Conservation (phyloP, 768 basidiomycete species). For the Mrakia frigida region DNA sequence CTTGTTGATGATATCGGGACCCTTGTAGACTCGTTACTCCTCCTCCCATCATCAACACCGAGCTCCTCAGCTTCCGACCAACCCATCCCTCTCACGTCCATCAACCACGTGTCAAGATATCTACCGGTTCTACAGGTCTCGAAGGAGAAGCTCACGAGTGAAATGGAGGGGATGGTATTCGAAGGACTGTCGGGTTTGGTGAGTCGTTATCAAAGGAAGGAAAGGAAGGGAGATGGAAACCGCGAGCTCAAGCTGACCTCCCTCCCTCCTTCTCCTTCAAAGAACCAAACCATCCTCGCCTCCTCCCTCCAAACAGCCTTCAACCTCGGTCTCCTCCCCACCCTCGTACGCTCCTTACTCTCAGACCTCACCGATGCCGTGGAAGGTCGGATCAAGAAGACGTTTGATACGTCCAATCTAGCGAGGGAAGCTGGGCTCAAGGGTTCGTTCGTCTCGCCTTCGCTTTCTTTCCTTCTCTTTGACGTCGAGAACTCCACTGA, state of each 20-base stretch:
- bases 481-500: slow-evolving; percentile 14
- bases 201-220: slow-evolving; percentile 35
- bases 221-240: neutral
- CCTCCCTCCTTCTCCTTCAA: neutral
- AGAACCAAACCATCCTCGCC: slow-evolving; percentile 88
- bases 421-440: slow-evolving; percentile 77
- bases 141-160: slow-evolving; percentile 62
- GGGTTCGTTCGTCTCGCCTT: slow-evolving; percentile 49
- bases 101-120: slow-evolving; percentile 65
- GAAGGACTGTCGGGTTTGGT: slow-evolving; percentile 72
- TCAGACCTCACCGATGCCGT: slow-evolving; percentile 75
- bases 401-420: slow-evolving; percentile 81
- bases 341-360: slow-evolving; percentile 72
- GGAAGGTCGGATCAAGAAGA: slow-evolving; percentile 67
- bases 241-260: neutral
- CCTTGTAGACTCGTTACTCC: slow-evolving; percentile 1
- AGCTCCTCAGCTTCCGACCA: slow-evolving; percentile 19
- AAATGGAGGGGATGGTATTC: slow-evolving; percentile 89
- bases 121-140: slow-evolving; percentile 67
- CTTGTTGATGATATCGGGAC: too few relatives aligned
- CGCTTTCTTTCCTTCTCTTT: neutral
- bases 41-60: slow-evolving; percentile 18
- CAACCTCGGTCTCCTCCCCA: slow-evolving; percentile 78
- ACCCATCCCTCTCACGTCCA: slow-evolving; percentile 61
- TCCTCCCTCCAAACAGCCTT: slow-evolving; percentile 94